phyloP scores from a whole-genome alignment of 2,329 filamentous ascomycete species.

The Harringtonia aguacate region DNA sequence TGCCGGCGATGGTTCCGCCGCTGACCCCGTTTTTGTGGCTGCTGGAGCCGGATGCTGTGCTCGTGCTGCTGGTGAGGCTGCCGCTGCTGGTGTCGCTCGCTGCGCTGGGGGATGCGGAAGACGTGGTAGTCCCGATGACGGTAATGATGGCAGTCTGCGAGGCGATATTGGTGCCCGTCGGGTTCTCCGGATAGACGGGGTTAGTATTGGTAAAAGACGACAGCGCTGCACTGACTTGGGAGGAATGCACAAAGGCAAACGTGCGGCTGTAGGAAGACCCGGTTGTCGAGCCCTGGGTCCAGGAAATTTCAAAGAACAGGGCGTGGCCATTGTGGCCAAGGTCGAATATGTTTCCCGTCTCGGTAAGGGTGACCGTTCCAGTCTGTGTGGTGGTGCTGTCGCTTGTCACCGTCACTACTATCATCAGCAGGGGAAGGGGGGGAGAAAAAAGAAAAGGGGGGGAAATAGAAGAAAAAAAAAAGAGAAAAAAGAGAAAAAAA shows the following conservation, averaged over 20 bases:
- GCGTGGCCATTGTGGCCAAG: too few species aligned
- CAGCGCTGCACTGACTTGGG: not conserved
- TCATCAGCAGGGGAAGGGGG: not conserved
- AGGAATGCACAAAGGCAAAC: not conserved
- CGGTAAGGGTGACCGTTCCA: not conserved
- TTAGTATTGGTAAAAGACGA: not conserved
- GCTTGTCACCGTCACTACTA: too few species aligned
- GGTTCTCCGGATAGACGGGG: not conserved
- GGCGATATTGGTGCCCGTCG: too few species aligned
- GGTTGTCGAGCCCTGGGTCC: not conserved
- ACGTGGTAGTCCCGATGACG: not conserved
- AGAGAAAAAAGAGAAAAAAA: not conserved
- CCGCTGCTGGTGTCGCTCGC: not conserved
- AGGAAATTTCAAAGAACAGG: slow-evolving; percentile 2
- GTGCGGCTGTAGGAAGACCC: slow-evolving; percentile 5
- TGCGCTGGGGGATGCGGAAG: not conserved
- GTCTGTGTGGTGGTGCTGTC: too few species aligned
- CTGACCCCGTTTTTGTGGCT: slow-evolving; percentile 18
- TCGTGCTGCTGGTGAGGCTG: not conserved
- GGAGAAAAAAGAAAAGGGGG: not conserved
- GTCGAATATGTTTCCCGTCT: not conserved
- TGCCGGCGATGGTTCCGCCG: slow-evolving; percentile 34
- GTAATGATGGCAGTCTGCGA: too few species aligned
- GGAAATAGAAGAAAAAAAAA: not conserved
- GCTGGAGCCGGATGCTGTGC: not conserved